These are phyloP conservation scores for Crithidia mellificae DNA, from an alignment of 208 protist species.

Conservation along the genomic window DNA sequence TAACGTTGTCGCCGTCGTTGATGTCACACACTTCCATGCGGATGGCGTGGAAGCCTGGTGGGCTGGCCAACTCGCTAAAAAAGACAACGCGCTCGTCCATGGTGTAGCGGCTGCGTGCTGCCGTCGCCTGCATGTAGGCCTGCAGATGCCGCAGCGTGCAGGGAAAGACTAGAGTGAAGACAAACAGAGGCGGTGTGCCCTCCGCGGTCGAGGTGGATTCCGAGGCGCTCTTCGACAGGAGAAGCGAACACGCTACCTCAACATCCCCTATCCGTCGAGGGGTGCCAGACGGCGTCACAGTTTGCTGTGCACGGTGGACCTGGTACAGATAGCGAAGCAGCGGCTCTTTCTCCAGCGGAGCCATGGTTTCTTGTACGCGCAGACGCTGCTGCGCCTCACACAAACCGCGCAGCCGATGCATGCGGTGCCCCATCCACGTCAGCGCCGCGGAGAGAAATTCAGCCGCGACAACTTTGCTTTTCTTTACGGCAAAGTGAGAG, in stretches of 20 bases:
- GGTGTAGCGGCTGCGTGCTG: conserved; percentile 22
- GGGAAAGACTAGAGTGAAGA: conserved; percentile 22
- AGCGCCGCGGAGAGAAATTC: conserved; percentile 5
- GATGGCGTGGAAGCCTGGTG: conserved; percentile 17
- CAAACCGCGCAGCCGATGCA: conserved; percentile 7
- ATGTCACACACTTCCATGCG: conserved; percentile 4
- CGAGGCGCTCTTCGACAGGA: too few species aligned
- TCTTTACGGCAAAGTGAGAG: conserved; percentile 3
- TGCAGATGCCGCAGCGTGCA: conserved; percentile 28
- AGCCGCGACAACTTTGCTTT: neutral
- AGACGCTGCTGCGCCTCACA: conserved; percentile 18
- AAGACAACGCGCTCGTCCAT: conserved; percentile 1
- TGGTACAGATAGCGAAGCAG: conserved; percentile 22
- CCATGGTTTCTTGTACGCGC: neutral
- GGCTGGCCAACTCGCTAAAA: conserved; percentile 21
- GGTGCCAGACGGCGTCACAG: neutral
- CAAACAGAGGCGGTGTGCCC: neutral
- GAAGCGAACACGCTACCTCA: neutral
- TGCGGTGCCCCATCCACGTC: conserved; percentile 22
- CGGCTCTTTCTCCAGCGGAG: conserved; percentile 25
- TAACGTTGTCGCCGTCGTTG: neutral
- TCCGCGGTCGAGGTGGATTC: too few species aligned
- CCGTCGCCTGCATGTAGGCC: conserved; percentile 15
- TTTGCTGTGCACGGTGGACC: conserved; percentile 14
- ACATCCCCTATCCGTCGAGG: conserved; percentile 15